Evolutionary conservation across 495 filamentous ascomycete genomes (phyloP), one percentile per base, ranked within the genome.

Genomic region (Penicillium salamii): DNA sequence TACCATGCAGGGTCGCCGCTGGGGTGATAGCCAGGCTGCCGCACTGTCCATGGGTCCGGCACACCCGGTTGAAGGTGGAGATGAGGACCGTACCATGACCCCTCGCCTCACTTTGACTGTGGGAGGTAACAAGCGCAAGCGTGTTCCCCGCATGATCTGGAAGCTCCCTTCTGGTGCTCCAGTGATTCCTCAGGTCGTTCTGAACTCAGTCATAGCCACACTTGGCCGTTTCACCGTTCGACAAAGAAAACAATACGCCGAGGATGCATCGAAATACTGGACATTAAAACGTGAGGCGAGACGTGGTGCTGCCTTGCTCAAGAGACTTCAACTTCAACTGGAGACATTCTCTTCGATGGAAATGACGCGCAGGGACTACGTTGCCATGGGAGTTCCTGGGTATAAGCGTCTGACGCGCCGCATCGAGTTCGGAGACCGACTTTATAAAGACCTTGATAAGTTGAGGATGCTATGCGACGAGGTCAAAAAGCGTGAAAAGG

Each of bases 271-370:
- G 72, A 89, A 89, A 53, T 99, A 97, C 68, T 99, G 93, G 93
- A 97, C 93, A 0, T 72, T 97, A 43, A 99, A 99, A 68, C 80
- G 93, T 31, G 93, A 99, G 66, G 88, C 92, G 34, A 79, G 93
- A 29, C 79, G 93, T 52, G 93, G 93, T 24, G 93, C 93, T 13
- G 88, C 92, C 14, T 74, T 97, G 34, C 77, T 99, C 41, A 96
- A 96, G 70, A 83, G 93, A 31, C 76, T 97, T 7, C 93, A 98
- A 61, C 68, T 97, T 26, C 91, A 96, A 66, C 57, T 75, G 1
- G 92, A 96, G 61, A 86, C 89, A 1, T 98, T 97, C 65, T 89
- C 91, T 0, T 93, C 89, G 0, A 93, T 96, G 85, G 95, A 99
- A 68, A 87, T 99, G 55, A 95, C 91, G 1, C 78, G 93, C 24